phyloP scores from a whole-genome alignment of 2,329 filamentous ascomycete genomes.

The Cladophialophora psammophila region DNA sequence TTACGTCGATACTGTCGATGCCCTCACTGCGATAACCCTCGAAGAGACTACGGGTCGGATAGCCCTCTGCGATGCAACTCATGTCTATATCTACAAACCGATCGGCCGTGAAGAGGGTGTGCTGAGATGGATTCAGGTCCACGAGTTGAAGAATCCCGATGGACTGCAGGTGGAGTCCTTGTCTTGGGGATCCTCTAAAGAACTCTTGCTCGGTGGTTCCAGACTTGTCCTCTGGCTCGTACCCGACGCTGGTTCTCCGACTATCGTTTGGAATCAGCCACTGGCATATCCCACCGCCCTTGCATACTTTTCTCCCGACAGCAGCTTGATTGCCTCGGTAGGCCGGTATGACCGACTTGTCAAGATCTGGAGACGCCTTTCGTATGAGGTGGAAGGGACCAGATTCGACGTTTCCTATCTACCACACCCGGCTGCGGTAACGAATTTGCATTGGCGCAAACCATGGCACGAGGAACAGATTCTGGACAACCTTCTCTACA shows the following conservation, averaged over 20 bases:
- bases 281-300: conserved; percentile 77
- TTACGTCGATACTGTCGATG: conserved; percentile 76
- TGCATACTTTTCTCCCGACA: conserved; percentile 84
- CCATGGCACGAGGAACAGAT: conserved; percentile 79
- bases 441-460: conserved; percentile 82
- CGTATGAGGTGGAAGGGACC: conserved; percentile 81
- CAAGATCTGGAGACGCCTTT: conserved; percentile 90
- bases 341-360: conserved; percentile 80
- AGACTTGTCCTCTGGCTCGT: conserved; percentile 73
- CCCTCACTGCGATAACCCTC: conserved; percentile 78
- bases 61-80: conserved; percentile 71
- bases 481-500: conserved; percentile 87
- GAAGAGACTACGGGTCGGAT: conserved; percentile 87
- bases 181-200: conserved; percentile 87
- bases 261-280: conserved; percentile 73
- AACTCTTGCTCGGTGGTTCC: conserved; percentile 79
- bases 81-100: conserved; percentile 80
- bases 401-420: conserved; percentile 92
- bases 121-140: conserved; percentile 55
- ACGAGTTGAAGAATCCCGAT: conserved; percentile 49
- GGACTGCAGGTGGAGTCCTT: conserved; percentile 62
- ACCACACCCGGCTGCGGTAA: conserved; percentile 81
- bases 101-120: conserved; percentile 73
- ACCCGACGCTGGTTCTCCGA: conserved; percentile 48
- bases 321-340: conserved; percentile 82